These are phyloP conservation scores for Aquilaria yunnanensis DNA, from an alignment of 345 rosid species.

Conservation along the genomic window DNA sequence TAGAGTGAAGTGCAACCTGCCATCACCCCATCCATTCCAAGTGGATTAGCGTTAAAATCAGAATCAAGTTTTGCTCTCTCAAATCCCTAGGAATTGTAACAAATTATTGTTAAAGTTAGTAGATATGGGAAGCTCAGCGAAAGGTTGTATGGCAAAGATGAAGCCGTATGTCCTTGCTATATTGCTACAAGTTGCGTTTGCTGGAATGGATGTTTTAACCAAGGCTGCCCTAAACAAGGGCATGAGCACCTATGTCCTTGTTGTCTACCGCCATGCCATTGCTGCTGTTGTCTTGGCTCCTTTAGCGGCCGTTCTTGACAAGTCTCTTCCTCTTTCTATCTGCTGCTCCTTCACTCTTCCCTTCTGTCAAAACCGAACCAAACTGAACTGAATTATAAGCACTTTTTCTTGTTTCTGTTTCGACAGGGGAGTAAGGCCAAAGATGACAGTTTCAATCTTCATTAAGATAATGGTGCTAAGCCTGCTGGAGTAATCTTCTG, in stretches of 20 bases:
- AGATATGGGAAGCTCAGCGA: too few species aligned
- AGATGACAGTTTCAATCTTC: constrained; percentile 60
- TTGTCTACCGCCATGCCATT: constrained; percentile 74
- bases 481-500: constrained; percentile 48
- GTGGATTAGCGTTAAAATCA: too few species aligned
- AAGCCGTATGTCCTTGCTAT: constrained; percentile 21
- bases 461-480: constrained; percentile 51
- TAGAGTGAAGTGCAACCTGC: too few species aligned
- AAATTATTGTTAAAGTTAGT: too few species aligned
- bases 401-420: not conserved
- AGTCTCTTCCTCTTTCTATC: constrained; percentile 11
- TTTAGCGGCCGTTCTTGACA: constrained; percentile 58
- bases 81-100: too few species aligned
- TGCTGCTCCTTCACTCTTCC: not conserved
- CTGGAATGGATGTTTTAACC: constrained; percentile 71
- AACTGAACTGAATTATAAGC: not conserved
- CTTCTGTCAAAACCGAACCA: too few species aligned
- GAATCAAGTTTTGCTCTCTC: too few species aligned
- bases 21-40: too few species aligned
- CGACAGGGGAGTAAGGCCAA: constrained; percentile 58
- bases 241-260: constrained; percentile 72
- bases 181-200: constrained; percentile 63
- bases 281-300: constrained; percentile 68
- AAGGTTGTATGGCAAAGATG: constrained; percentile 4
- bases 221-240: constrained; percentile 72